Conservation (phyloP, 1,284 basidiomycete species). For the Sanghuangporus sanghuang region DNA sequence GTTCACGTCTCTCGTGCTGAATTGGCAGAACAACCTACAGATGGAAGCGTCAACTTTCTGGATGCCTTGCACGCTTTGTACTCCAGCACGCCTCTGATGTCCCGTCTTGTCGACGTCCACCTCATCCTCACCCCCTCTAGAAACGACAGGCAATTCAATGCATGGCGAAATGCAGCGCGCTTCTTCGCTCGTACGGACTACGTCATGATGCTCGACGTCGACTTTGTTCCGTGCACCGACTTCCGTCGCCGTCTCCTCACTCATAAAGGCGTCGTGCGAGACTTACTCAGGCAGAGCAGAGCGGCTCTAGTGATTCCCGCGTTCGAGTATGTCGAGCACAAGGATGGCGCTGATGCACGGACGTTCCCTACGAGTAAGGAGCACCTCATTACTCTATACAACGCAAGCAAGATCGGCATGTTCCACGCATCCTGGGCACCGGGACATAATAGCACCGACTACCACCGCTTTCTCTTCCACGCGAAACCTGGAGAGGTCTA, state of each 20-base stretch:
- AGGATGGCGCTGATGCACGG: constrained; percentile 51
- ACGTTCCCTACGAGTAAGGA: constrained; percentile 66
- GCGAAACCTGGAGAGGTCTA: constrained; percentile 65
- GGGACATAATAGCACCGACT: constrained; percentile 79
- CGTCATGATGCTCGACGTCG: constrained; percentile 86
- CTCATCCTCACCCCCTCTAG: constrained; percentile 75
- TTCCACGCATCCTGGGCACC: constrained; percentile 74
- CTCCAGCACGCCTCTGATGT: constrained; percentile 56
- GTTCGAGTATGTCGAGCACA: constrained; percentile 65
- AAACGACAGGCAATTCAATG: constrained; percentile 73
- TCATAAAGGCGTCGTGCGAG: constrained; percentile 25
- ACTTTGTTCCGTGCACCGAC: constrained; percentile 79
- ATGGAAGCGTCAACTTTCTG: constrained; percentile 35
- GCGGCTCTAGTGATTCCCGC: constrained; percentile 74
- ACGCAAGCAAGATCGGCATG: constrained; percentile 52
- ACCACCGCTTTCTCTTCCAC: constrained; percentile 54
- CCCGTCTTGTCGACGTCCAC: constrained; percentile 77
- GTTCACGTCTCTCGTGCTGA: constrained; percentile 54
- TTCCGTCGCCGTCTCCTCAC: constrained; percentile 54
- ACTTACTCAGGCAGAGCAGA: constrained; percentile 43
- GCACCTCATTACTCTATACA: constrained; percentile 52
- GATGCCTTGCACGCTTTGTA: constrained; percentile 61
- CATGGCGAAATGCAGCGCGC: constrained; percentile 80
- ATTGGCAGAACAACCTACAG: constrained; percentile 16
- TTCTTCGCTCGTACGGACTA: constrained; percentile 76